phyloP scores from a whole-genome alignment of 768 basidiomycete species.

The Ephemerocybe angulata region DNA sequence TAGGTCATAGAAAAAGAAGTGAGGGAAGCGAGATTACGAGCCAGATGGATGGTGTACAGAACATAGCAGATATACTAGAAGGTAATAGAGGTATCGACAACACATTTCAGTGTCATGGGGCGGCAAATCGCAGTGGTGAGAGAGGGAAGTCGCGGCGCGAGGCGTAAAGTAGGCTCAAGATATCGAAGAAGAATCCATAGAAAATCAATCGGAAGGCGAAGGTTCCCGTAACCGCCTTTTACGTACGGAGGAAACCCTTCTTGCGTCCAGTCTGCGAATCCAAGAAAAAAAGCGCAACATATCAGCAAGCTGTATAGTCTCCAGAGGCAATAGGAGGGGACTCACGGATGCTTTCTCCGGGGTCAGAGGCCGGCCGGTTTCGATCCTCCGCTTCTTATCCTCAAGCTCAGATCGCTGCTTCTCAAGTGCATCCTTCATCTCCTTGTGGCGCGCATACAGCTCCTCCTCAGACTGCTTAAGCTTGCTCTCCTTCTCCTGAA shows the following conservation, averaged over 20 bases:
- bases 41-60: slow-evolving; percentile 31
- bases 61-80: slow-evolving; percentile 25
- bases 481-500: slow-evolving; percentile 98
- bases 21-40: slow-evolving; percentile 15
- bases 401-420: slow-evolving; percentile 94
- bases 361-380: slow-evolving; percentile 90
- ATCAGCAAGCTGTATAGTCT: slow-evolving; percentile 14
- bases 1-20: too few species aligned
- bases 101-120: slow-evolving; percentile 25
- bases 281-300: neutral
- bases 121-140: slow-evolving; percentile 8
- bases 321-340: slow-evolving; percentile 14
- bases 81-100: slow-evolving; percentile 19
- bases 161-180: slow-evolving; percentile 3
- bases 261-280: slow-evolving; percentile 53
- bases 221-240: too few species aligned
- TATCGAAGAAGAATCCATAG: slow-evolving; percentile 8
- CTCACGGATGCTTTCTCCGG: slow-evolving; percentile 88
- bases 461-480: slow-evolving; percentile 99
- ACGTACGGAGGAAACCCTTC: slow-evolving; percentile 75
- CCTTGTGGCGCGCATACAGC: slow-evolving; percentile 95
- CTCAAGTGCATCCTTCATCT: slow-evolving; percentile 99
- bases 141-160: neutral
- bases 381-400: slow-evolving; percentile 96
- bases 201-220: slow-evolving; percentile 12